Percentiles rank a stretch among this genome's conserved stretches.
Conservation (phyloP, 2,329 filamentous ascomycete species). For the Trichoderma gracile region DNA sequence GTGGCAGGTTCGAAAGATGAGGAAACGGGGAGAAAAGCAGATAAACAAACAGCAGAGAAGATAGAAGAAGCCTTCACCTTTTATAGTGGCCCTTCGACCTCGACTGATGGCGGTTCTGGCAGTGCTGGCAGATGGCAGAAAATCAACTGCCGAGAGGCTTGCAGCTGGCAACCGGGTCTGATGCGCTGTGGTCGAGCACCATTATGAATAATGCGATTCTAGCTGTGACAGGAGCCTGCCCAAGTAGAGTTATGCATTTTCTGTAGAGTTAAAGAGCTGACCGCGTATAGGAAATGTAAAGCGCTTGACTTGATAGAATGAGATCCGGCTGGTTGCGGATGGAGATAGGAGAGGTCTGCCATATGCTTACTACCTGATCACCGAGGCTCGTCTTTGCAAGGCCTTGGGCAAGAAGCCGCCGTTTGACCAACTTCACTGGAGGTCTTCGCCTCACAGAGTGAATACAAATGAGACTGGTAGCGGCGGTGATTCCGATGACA, state of each 20-base stretch:
- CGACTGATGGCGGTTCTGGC: background rate
- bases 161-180: background rate
- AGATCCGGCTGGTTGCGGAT: no score
- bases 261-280: no score
- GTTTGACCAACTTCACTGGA: background rate
- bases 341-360: no score
- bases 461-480: background rate
- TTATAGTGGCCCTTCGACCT: background rate
- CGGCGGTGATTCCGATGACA: no score
- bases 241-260: background rate
- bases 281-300: no score
- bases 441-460: background rate
- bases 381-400: no score
- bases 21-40: background rate
- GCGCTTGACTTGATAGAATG: no score
- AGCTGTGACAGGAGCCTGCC: background rate
- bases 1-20: no score
- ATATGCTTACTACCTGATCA: no score
- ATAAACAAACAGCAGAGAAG: background rate
- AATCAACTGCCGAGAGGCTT: background rate
- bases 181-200: background rate
- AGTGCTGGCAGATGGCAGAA: constrained; percentile 5
- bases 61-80: background rate
- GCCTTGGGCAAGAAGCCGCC: background rate
- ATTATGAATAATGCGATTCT: no score